Evolutionary conservation across 768 basidiomycete species (phyloP).

Genomic region (Inosperma sp.): DNA sequence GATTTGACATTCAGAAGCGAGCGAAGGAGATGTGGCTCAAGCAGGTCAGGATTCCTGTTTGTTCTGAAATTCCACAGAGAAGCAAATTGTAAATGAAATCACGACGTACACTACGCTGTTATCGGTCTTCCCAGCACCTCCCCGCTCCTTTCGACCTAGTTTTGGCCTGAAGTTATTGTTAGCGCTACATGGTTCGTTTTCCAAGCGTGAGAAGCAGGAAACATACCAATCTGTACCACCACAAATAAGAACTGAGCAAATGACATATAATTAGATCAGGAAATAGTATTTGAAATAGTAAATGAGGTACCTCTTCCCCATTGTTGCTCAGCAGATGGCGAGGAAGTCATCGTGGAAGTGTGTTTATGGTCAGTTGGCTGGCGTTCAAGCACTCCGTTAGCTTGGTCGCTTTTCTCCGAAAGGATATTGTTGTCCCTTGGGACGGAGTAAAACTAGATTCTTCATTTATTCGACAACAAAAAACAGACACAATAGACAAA

Average conservation of each 20-base stretch:
- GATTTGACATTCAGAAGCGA: constrained; percentile 78
- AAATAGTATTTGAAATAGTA: constrained; percentile 9
- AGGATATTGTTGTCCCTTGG: constrained; percentile 11
- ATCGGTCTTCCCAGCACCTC: constrained; percentile 42
- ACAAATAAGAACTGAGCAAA: constrained; percentile 64
- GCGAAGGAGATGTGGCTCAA: constrained; percentile 85
- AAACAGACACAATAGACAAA: not conserved
- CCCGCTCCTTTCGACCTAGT: constrained; percentile 71
- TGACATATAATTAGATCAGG: constrained; percentile 17
- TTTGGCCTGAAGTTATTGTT: constrained; percentile 50
- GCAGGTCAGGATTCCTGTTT: constrained; percentile 68
- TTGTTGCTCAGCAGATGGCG: constrained; percentile 29
- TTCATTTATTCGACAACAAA: not conserved
- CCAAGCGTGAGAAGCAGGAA: constrained; percentile 28
- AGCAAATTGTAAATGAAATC: not conserved
- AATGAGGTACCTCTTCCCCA: constrained; percentile 41
- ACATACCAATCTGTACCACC: constrained; percentile 87
- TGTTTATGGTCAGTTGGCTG: constrained; percentile 13
- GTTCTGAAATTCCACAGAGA: not conserved
- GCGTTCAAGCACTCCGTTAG: constrained; percentile 14
- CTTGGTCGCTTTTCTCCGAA: constrained; percentile 20
- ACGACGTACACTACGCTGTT: constrained; percentile 37
- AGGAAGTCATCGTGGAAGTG: constrained; percentile 22
- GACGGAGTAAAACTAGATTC: not conserved
- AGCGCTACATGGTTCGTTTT: constrained; percentile 18